Conservation (phyloP, 345 rosid genomes). For the Punica granatum region DNA sequence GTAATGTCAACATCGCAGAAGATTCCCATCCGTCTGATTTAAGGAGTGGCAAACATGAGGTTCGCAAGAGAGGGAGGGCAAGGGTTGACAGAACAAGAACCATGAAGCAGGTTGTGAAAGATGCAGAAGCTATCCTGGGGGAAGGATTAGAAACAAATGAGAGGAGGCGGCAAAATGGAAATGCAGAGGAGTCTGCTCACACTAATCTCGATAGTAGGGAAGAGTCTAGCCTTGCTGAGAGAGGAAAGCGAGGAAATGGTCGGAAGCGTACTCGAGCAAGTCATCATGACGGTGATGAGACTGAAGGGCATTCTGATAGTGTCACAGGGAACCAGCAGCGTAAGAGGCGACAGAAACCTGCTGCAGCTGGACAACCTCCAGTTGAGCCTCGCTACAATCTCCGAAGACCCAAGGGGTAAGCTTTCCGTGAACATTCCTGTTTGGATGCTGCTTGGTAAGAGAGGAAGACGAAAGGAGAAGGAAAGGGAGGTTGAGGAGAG, state of each 20-base stretch:
- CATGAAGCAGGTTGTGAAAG: conserved; percentile 73
- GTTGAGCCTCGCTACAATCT: conserved; percentile 60
- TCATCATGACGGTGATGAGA: conserved; percentile 56
- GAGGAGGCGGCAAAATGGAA: conserved; percentile 31
- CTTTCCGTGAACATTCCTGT: conserved; percentile 6
- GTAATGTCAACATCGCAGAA: conserved; percentile 41
- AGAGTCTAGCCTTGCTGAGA: conserved; percentile 47
- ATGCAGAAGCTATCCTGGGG: conserved; percentile 64
- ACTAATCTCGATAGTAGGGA: conserved; percentile 39
- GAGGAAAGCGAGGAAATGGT: conserved; percentile 38
- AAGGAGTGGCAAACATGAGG: conserved; percentile 29
- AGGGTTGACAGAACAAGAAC: conserved; percentile 58
- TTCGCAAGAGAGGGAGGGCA: conserved; percentile 42
- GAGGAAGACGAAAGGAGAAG: not conserved
- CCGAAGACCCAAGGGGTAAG: conserved; percentile 63
- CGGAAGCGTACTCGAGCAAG: conserved; percentile 57
- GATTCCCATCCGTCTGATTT: conserved; percentile 44
- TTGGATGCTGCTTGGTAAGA: not conserved
- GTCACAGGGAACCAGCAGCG: conserved; percentile 44
- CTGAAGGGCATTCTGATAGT: conserved; percentile 65
- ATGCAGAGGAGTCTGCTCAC: conserved; percentile 41
- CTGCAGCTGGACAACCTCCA: conserved; percentile 25
- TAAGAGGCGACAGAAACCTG: conserved; percentile 61
- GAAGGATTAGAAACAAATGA: conserved; percentile 40
- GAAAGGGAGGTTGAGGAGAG: not conserved